Evolutionary conservation across 2,329 filamentous ascomycete genomes (phyloP).

Genomic region (Pseudogymnoascus sp.): DNA sequence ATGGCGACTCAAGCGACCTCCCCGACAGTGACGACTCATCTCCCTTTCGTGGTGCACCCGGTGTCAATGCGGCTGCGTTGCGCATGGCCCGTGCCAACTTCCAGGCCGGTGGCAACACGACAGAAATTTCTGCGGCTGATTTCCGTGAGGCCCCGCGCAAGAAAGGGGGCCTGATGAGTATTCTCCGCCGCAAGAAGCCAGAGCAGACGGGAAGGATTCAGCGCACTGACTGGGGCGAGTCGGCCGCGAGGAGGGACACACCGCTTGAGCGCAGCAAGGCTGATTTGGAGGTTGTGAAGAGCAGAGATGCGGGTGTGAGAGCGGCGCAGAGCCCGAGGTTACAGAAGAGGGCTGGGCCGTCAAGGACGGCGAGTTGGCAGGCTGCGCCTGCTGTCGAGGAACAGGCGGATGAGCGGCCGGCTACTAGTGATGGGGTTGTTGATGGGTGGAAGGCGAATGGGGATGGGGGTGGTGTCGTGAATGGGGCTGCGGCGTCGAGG

Average conservation of each 20-base stretch:
- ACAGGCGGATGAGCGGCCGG: background rate
- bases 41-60: background rate
- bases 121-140: conserved; percentile 8
- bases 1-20: conserved; percentile 52
- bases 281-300: conserved; percentile 34
- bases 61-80: conserved; percentile 19
- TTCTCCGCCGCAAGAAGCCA: conserved; percentile 56
- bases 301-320: background rate
- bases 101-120: conserved; percentile 13
- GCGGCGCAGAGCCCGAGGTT: conserved; percentile 1
- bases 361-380: background rate
- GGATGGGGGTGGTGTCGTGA: background rate
- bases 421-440: background rate
- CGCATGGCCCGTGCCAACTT: conserved; percentile 31
- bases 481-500: background rate
- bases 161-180: conserved; percentile 44
- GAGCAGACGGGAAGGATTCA: conserved; percentile 44
- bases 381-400: background rate
- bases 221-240: conserved; percentile 44
- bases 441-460: background rate
- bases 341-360: background rate
- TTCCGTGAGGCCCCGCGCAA: conserved; percentile 27
- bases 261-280: conserved; percentile 49
- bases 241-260: conserved; percentile 53
- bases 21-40: conserved; percentile 47